These are phyloP conservation scores for Cucurbita moschata DNA, from an alignment of 306 rosid genomes.

Conservation along the genomic window DNA sequence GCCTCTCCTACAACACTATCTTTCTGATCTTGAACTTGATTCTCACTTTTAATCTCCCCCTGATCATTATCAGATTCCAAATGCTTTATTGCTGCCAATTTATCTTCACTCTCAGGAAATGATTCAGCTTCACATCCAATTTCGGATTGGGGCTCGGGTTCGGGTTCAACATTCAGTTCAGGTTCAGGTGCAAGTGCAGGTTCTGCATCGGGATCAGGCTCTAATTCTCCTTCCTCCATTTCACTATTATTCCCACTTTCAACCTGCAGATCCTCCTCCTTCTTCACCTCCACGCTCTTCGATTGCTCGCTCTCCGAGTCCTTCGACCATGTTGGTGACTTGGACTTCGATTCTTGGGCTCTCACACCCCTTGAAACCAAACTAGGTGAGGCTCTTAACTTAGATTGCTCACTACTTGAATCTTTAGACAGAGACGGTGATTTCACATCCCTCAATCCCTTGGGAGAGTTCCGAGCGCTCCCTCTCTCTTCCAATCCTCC, in stretches of 20 bases:
- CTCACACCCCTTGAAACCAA: constrained; percentile 15
- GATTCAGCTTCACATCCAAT: constrained; percentile 3
- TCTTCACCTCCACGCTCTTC: constrained; percentile 69
- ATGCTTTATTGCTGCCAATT: constrained; percentile 2
- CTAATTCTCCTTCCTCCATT: constrained; percentile 74
- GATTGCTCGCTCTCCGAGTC: constrained; percentile 88
- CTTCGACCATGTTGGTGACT: constrained; percentile 67
- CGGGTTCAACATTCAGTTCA: background rate
- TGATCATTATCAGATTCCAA: constrained; percentile 10
- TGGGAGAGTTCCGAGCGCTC: constrained; percentile 25
- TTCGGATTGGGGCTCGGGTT: constrained; percentile 2
- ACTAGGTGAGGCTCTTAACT: constrained; percentile 23
- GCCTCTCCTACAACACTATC: constrained; percentile 14
- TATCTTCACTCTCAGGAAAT: constrained; percentile 14
- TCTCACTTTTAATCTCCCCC: constrained; percentile 19
- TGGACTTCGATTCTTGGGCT: constrained; percentile 23
- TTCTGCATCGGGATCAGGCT: constrained; percentile 34
- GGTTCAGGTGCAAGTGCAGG: background rate
- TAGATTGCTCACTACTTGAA: constrained; percentile 30
- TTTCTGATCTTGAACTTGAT: constrained; percentile 13
- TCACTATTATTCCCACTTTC: constrained; percentile 53
- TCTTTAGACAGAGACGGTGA: constrained; percentile 40
- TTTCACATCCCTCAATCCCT: constrained; percentile 50
- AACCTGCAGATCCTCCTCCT: constrained; percentile 26
- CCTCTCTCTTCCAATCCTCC: constrained; percentile 35